Evolutionary conservation across 495 filamentous ascomycete species (phyloP), one percentile per base, ranked within the genome.

Genomic region (Amphirosellinia nigrospora): DNA sequence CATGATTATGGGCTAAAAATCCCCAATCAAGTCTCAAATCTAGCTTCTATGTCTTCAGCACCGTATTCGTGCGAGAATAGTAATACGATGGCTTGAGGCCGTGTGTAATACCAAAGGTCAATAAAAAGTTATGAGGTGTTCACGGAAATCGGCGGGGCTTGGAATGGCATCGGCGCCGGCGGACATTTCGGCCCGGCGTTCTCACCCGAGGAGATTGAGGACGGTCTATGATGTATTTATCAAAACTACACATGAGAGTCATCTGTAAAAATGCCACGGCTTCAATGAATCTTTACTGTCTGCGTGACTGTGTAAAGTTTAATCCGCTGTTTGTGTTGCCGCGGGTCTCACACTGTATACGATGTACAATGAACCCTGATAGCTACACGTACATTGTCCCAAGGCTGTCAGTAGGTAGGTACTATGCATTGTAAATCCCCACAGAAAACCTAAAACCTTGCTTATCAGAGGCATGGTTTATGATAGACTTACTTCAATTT

Each of bases 1-100:
- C 32, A 93, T 94, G 86, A 89, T 96, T 66, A 88, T 88, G 86
- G 86, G 86, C 71, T 88, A 85, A 82, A 7, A 21, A 21, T 59
- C 73, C 46, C n/a, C 67, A 26, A 55, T 45, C 15, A 32, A 70
- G 59, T 55, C 34, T 26, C 71, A 28, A 28, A 52, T 66, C 36
- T 52, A 67, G 16, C 59, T 34, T 64, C 39, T 64, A 64, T 55
- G 46, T 64, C 67, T 64, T 46, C 23, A 55, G 34, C 65, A 68
- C 66, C 60, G 64, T 50, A 58, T 68, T 62, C 45, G 72, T 71
- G 71, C 72, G 70, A 74, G 69, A 69, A 64, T 36, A 70, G 71
- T 70, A 73, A 68, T 73, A 65, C 70, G 55, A 71, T 69, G 58
- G 58, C 71, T 73, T 73, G 59, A 65, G 60, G 72, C 72, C 71